These are phyloP conservation scores for Pythium oligandrum DNA, from an alignment of 352 stramenopile genomes.

Conservation along the genomic window DNA sequence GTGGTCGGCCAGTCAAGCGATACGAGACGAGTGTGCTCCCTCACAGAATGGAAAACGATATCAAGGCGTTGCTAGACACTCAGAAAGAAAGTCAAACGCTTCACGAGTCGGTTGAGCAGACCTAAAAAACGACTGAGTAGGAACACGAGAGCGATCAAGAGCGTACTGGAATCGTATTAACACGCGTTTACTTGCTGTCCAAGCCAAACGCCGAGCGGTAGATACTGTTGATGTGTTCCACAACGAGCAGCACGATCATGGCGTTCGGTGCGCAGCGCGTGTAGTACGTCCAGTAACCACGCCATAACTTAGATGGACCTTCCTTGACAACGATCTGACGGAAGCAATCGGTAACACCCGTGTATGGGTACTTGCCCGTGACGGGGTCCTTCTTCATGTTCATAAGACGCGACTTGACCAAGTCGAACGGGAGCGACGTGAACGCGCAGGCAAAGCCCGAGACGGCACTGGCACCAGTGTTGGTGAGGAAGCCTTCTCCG, in stretches of 20 bases:
- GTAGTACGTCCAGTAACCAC: slow-evolving; percentile 98
- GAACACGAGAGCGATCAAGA: too few species aligned
- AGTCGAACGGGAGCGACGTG: slow-evolving; percentile 98
- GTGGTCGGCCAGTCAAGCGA: slow-evolving; percentile 31
- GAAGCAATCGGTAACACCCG: slow-evolving; percentile 93
- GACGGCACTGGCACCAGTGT: slow-evolving; percentile 91
- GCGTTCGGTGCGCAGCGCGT: slow-evolving; percentile 97
- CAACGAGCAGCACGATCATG: slow-evolving; percentile 99
- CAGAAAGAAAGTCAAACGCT: neutral
- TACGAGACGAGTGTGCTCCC: slow-evolving; percentile 33
- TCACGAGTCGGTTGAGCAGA: too few species aligned
- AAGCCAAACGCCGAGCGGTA: slow-evolving; percentile 71
- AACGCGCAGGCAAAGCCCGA: slow-evolving; percentile 97
- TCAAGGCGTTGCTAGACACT: slow-evolving; percentile 20
- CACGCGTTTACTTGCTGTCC: slow-evolving; percentile 23
- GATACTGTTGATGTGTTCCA: slow-evolving; percentile 92
- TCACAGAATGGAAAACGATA: slow-evolving; percentile 32
- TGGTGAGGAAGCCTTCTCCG: slow-evolving; percentile 81
- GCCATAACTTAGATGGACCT: slow-evolving; percentile 94
- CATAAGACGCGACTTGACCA: slow-evolving; percentile 98
- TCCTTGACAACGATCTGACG: slow-evolving; percentile 94
- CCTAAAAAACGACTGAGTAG: too few species aligned
- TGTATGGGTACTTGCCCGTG: slow-evolving; percentile 93
- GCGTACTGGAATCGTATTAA: too few species aligned
- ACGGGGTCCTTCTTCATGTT: slow-evolving; percentile 93